Base-by-base conservation (phyloP, 2,329 filamentous ascomycete species). In the Raffaelea ambrosiae region DNA sequence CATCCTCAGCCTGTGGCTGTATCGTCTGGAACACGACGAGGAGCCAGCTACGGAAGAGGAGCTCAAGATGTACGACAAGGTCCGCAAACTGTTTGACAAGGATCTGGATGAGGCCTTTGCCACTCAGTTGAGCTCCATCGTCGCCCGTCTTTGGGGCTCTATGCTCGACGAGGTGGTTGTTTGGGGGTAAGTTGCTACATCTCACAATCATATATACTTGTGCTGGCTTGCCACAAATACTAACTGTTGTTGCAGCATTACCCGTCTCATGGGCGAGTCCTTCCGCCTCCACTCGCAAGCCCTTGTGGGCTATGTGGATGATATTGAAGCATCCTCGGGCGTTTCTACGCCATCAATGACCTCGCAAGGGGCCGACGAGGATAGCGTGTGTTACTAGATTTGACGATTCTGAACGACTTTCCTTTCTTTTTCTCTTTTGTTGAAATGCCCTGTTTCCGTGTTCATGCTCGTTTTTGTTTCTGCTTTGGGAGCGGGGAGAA, bases 131-230 rank as follows among this genome's bases (percentile, higher is more conserved):
- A 96, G 91, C 72, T 93, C 90, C n/a, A 88, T 88, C 46, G 91
- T 98, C 40, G 90, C 91, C 53, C 83, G 88, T 59, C 81, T 97
- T 41, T 98, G 93, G 93, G 93, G 91, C 59, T 91, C 88, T 54
- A 96, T 97, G 85, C 83, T 97, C 55, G 93, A 97, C 63, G 93
- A 96, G 69, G 93, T 97, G 54, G 91, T 97, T 57, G 93, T 98
- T 52, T 97, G 93, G 93, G 93, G 93, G 89, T 95, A 84, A 81
- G 89, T 86, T 46, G n/a, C n/a, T 21, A 26, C 16, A 40, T 14
- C 16, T 40, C 40, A 22, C 26, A 9, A 10, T 38, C 16, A 5
- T 38, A 8, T 14, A 16, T 38, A 5, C 35, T 8, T 42, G 11
- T 31, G 4, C n/a, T 10, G 3, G 16, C 10, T 5, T 35, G 35